Conservation (phyloP, 352 stramenopile genomes). For the Globisporangium abappressorium region DNA sequence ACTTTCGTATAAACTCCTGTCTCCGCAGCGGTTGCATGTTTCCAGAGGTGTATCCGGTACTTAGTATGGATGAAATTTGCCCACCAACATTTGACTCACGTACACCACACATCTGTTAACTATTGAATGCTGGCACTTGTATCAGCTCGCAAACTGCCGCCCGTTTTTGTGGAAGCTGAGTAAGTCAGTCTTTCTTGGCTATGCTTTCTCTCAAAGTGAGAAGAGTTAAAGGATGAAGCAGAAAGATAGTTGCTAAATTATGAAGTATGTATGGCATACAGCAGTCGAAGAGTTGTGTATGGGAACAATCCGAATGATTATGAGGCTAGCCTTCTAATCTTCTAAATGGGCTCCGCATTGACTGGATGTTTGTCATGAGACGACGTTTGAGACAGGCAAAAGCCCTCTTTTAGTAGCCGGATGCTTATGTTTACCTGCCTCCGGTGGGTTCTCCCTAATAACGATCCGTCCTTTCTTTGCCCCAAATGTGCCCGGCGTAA, state of each 20-base stretch:
- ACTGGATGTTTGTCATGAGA: background rate
- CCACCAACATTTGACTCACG: too few species aligned
- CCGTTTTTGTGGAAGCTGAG: too few species aligned
- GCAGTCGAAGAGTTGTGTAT: background rate
- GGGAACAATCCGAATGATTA: background rate
- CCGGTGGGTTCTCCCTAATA: background rate
- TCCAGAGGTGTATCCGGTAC: too few species aligned
- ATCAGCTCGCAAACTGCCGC: too few species aligned
- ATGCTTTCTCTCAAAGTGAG: background rate
- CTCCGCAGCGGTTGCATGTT: too few species aligned
- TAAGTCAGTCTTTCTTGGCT: too few species aligned
- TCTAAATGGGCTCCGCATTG: background rate
- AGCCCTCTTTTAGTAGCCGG: background rate
- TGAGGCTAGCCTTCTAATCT: background rate
- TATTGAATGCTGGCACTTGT: too few species aligned
- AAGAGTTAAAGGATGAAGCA: background rate
- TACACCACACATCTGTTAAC: too few species aligned
- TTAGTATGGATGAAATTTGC: too few species aligned
- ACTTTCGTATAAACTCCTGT: too few species aligned
- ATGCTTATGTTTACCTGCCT: background rate
- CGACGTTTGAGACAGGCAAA: background rate
- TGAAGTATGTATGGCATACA: background rate
- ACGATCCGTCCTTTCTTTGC: background rate
- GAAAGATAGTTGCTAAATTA: background rate
- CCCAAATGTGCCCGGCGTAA: background rate